Evolutionary conservation across 2,329 filamentous ascomycete genomes (phyloP), one percentile per base, ranked within the genome.

Genomic region (Cercospora sp.): DNA sequence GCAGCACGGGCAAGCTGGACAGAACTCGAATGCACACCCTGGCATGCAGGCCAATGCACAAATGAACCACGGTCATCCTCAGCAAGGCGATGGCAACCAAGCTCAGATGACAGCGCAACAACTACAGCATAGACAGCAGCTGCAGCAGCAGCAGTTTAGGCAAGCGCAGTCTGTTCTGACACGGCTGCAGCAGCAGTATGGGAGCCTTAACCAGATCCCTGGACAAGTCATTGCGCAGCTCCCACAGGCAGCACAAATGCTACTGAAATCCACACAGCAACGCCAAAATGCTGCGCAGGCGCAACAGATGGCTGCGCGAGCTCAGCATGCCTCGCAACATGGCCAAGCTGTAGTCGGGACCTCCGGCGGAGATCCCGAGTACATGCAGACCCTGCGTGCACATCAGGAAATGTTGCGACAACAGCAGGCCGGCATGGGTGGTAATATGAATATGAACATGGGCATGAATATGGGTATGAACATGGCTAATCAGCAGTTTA

Each of bases 331-430:
- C 16, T 67, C 69, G 48, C 70, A 69, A 40, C 64, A 70, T 16
- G 72, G 72, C 5, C 69, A 72, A 51, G 48, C 68, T 12, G 71
- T 73, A n/a, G 70, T 69, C 6, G 67, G 68, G 18, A 69, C 60
- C 6, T 51, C 45, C n/a, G 63, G 62, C 9, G 67, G 67, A 9
- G 73, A 78, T 68, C 75, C 71, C 67, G 77, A 79, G 58, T 78
- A 78, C 55, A 78, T 79, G 76, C 71, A 73, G 60, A 74, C 75
- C 26, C 67, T 78, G 20, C 67, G 75, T 8, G 66, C 71, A 13
- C 75, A 77, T 57, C 76, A 78, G 66, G 72, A 71, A 16, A 71
- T 76, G 70, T 68, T 76, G 18, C 68, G 67, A 9, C 63, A 68
- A 23, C 72, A 74, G 63, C 68, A 73, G 64, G 64, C 68, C 42